Evolutionary conservation across 2,329 filamentous ascomycete genomes (phyloP), one percentile per base, ranked within the genome.

Genomic region (Diaporthe aspalathi): DNA sequence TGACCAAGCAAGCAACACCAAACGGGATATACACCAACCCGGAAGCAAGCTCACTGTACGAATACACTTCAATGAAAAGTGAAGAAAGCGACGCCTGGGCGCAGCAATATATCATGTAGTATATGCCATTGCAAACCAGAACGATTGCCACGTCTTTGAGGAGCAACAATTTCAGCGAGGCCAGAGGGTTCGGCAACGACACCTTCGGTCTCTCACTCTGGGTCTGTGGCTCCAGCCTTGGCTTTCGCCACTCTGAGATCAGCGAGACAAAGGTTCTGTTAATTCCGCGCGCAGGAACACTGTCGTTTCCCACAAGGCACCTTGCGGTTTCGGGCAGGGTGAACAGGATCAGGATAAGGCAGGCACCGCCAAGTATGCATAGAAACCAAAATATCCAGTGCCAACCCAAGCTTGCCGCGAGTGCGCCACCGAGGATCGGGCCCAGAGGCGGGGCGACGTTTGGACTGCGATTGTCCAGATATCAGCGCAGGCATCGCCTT

Each of bases 371-470:
- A 5, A 74, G 66, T 22, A 87, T 84, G 1, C 81, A 79, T 14
- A 88, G 75, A 57, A 86, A 84, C 84, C 84, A 86, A 73, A 87
- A 86, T 45, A 85, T 83, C 60, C 79, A 80, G 65, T 81, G 76
- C 85, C 86, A 88, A 0, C 84, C 84, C 1, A 85, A 76, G 68
- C 81, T 83, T 32, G 84, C 79, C n/a, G 79, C 79, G 9, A 88
- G 76, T 1, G 85, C 69, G 3, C 85, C 86, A 7, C 86, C 85
- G 7, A 87, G 77, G 11, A 87, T 80, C 0, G 86, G 86, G 0
- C 84, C 77, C 11, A 79, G 29, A 2, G 75, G 75, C 5, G 73
- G 73, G 32, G 73, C 73, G 12, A 87, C 68, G 0, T 84, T 80
- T 1, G 79, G 76, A 29, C 80, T 83, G 12, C 47, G 76, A 17